Conservation (phyloP, 2,329 filamentous ascomycete genomes). For the Phialemonium atrogriseum region DNA sequence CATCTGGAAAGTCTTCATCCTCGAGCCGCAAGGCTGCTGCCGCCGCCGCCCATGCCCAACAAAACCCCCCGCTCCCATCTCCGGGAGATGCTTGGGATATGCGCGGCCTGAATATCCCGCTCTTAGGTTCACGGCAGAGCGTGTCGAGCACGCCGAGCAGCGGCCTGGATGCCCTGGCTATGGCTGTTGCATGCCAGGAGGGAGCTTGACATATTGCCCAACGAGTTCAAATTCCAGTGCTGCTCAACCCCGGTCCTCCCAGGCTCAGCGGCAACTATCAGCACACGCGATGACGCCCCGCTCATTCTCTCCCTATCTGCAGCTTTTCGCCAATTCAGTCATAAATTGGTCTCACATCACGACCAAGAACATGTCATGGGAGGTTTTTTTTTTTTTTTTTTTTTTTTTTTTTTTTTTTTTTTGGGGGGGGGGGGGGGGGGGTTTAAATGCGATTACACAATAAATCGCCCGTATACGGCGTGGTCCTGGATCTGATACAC, state of each 20-base stretch:
- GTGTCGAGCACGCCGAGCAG: constrained; percentile 36
- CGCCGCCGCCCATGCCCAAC: constrained; percentile 8
- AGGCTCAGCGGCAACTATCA: no score
- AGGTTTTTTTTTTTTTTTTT: constrained; percentile 2
- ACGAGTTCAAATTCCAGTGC: no score
- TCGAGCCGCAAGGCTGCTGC: constrained; percentile 17
- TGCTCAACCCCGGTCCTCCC: no score
- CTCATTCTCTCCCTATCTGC: neutral
- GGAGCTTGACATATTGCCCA: no score
- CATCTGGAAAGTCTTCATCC: constrained; percentile 9
- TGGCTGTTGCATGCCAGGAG: constrained; percentile 46
- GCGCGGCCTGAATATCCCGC: constrained; percentile 33
- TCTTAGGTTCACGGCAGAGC: constrained; percentile 36
- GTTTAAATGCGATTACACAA: no score
- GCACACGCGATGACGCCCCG: neutral
- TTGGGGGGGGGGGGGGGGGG: constrained; percentile 1
- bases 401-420: constrained; percentile 2
- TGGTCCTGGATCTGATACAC: no score
- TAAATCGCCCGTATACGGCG: constrained; percentile 10
- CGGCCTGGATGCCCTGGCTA: constrained; percentile 45
- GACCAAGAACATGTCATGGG: no score
- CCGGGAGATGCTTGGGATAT: constrained; percentile 37
- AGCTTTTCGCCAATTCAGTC: neutral
- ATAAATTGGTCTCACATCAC: no score
- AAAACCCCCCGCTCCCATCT: constrained; percentile 23